phyloP scores from a whole-genome alignment of 78 protist genomes.

The Chrysochromulina parva region DNA sequence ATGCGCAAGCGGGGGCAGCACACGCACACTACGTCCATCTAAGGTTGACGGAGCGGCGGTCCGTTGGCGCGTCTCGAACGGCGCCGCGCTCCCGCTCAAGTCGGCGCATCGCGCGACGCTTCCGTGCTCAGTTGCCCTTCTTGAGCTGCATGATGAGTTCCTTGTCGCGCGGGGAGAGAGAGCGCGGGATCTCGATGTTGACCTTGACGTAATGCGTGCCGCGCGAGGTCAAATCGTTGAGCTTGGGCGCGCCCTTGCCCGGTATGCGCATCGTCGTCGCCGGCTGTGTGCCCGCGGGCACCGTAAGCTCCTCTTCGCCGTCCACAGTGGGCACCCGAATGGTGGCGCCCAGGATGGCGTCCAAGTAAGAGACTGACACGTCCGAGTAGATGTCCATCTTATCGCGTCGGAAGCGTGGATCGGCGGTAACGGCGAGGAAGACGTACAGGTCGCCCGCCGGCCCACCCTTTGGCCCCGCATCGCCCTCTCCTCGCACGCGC shows the following conservation, averaged over 20 bases:
- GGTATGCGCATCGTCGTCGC: not conserved
- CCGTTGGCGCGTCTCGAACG: too few relatives aligned
- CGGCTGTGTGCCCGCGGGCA: conserved; percentile 56
- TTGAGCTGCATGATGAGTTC: conserved; percentile 1
- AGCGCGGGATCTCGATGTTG: conserved; percentile 31
- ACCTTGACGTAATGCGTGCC: conserved; percentile 36
- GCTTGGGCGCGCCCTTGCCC: conserved; percentile 43
- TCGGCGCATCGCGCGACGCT: too few relatives aligned
- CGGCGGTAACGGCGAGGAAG: conserved; percentile 20
- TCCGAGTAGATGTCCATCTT: conserved; percentile 33
- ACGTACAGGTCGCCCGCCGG: conserved; percentile 53
- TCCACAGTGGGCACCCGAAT: conserved; percentile 32
- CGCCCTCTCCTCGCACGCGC: conserved; percentile 37
- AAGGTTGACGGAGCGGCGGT: too few relatives aligned
- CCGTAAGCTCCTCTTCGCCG: not conserved
- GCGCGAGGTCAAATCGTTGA: not conserved
- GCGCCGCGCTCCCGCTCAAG: too few relatives aligned
- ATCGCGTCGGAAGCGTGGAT: conserved; percentile 40
- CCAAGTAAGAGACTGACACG: not conserved
- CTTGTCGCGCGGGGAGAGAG: not conserved
- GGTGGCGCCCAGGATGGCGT: conserved; percentile 47
- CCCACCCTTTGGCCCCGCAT: conserved; percentile 52
- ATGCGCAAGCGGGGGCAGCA: too few relatives aligned
- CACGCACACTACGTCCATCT: too few relatives aligned
- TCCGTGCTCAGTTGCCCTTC: too few relatives aligned